Percentiles rank a stretch among this genome's conserved stretches.
phyloP scores from a whole-genome alignment of 1,284 basidiomycete species.

The Ganoderma resinaceum region DNA sequence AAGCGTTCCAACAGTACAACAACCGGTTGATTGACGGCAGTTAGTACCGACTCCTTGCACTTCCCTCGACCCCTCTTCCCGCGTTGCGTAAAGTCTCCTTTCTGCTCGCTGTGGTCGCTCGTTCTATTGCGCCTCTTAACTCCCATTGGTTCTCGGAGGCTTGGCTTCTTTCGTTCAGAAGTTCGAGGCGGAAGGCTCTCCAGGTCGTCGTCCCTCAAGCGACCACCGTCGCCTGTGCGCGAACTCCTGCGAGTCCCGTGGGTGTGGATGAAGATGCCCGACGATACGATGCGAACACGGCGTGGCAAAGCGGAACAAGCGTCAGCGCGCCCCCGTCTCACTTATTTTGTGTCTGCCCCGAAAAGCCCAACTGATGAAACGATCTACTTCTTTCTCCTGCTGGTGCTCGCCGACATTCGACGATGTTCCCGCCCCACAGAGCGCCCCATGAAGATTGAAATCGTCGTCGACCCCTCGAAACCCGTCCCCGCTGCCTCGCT shows the following conservation, averaged over 20 bases:
- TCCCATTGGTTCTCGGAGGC: constrained; percentile 12
- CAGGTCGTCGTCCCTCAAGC: constrained; percentile 19
- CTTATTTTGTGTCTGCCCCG: constrained; percentile 54
- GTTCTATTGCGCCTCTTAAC: constrained; percentile 5
- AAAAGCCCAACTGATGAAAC: constrained; percentile 70
- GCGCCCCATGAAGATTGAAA: constrained; percentile 98
- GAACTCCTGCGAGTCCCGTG: constrained; percentile 15
- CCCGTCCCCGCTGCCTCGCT: constrained; percentile 68
- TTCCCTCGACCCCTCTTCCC: constrained; percentile 39
- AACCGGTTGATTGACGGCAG: constrained; percentile 99
- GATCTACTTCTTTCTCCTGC: constrained; percentile 37
- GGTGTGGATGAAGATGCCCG: constrained; percentile 27
- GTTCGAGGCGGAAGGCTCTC: constrained; percentile 11
- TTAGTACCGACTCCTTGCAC: constrained; percentile 82
- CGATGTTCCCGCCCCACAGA: constrained; percentile 58
- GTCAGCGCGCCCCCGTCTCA: constrained; percentile 42
- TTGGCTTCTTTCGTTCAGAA: constrained; percentile 12
- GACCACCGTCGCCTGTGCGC: constrained; percentile 3
- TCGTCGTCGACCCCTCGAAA: constrained; percentile 88
- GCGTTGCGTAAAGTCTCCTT: constrained; percentile 24
- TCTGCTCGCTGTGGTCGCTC: constrained; percentile 28
- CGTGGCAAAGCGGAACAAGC: constrained; percentile 24
- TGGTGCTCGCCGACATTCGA: constrained; percentile 26
- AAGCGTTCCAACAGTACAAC: constrained; percentile 95
- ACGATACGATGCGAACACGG: constrained; percentile 25